Evolutionary conservation across 2,329 filamentous ascomycete species (phyloP).

Genomic region (Cryphonectria japonica): DNA sequence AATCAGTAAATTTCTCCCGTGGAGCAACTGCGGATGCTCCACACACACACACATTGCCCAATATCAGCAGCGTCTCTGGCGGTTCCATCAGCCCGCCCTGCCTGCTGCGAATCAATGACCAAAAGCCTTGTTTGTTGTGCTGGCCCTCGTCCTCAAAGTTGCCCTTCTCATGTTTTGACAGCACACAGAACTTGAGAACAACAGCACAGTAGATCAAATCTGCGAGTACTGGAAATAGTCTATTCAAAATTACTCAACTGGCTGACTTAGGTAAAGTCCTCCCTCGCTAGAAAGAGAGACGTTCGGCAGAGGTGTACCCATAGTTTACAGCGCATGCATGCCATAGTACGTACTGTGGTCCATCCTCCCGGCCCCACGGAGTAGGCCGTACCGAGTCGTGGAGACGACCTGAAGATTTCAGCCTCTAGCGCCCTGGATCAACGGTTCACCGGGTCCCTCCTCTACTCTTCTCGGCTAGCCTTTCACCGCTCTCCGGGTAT

Average conservation of each 20-base stretch:
- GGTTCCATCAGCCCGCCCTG: neutral
- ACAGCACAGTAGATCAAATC: neutral
- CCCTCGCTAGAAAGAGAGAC: neutral
- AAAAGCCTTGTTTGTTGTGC: neutral
- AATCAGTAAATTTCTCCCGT: neutral
- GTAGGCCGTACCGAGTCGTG: neutral
- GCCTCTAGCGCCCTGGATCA: neutral
- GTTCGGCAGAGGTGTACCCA: neutral
- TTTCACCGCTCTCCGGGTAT: constrained; percentile 3
- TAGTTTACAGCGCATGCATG: neutral
- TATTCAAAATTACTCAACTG: neutral
- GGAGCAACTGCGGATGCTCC: neutral
- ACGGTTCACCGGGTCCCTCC: neutral
- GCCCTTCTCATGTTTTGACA: neutral
- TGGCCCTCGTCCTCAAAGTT: neutral
- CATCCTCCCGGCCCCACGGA: neutral
- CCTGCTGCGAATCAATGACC: neutral
- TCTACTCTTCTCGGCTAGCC: neutral
- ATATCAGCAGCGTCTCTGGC: neutral
- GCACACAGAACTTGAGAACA: neutral
- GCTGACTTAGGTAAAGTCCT: neutral
- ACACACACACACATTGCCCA: neutral
- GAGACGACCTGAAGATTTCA: neutral
- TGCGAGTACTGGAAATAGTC: neutral
- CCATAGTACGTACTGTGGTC: neutral